Percentiles rank a stretch among this genome's conserved stretches.
Conservation (phyloP, 2,329 filamentous ascomycete genomes). For the Colletotrichum cuscutae region DNA sequence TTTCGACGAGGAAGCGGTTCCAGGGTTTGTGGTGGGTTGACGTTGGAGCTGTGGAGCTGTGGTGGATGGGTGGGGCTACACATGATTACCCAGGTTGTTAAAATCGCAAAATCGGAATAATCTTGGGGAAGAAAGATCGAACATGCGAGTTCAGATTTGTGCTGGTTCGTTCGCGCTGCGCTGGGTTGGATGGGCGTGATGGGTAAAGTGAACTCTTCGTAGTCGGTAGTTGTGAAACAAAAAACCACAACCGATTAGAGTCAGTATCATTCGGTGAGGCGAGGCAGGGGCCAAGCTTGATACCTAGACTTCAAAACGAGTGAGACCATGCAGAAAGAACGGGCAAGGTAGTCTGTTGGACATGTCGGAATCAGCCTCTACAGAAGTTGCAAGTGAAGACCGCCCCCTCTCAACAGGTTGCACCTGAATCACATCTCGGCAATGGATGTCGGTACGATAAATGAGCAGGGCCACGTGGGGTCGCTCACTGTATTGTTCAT, state of each 20-base stretch:
- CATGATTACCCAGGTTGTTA: not conserved
- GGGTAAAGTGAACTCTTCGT: no score
- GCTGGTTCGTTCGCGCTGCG: not conserved
- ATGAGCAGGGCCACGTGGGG: not conserved
- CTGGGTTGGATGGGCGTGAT: not conserved
- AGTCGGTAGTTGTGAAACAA: no score
- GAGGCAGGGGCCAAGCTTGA: no score
- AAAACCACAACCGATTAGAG: no score
- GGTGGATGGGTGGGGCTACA: not conserved
- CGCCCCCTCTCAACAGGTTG: not conserved
- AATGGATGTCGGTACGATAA: not conserved
- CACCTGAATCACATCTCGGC: not conserved
- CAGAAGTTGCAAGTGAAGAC: not conserved
- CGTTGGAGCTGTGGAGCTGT: not conserved
- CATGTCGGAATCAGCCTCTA: not conserved
- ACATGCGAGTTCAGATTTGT: not conserved
- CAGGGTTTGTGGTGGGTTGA: not conserved
- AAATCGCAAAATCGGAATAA: not conserved
- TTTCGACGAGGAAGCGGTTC: not conserved
- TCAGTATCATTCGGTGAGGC: no score
- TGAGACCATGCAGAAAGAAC: no score
- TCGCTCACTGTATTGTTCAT: not conserved
- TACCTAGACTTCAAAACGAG: no score
- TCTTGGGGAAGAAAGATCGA: not conserved
- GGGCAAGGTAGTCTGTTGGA: no score